A percentile compares a stretch with the other conserved stretches of the same genome.
phyloP scores from a whole-genome alignment of 768 basidiomycete genomes.

The Lanmaoa rubissima region DNA sequence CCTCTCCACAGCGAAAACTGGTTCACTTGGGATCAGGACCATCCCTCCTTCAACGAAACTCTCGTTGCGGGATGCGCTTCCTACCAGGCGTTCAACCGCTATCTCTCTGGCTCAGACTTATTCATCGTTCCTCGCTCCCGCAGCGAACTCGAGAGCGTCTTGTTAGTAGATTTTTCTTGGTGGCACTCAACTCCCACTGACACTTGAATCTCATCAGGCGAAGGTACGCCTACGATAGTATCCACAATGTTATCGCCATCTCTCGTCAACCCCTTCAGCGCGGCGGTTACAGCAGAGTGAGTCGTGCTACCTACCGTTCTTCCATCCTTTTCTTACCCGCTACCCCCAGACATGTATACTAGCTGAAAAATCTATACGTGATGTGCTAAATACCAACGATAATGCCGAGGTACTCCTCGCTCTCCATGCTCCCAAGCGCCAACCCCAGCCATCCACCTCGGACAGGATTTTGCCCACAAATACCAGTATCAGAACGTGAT shows the following conservation, averaged over 20 bases:
- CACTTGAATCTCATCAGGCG: constrained; percentile 41
- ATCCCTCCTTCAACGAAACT: constrained; percentile 67
- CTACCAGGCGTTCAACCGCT: constrained; percentile 76
- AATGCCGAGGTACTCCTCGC: constrained; percentile 64
- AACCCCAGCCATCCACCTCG: constrained; percentile 12
- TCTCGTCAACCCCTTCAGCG: constrained; percentile 62
- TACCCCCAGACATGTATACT: constrained; percentile 58
- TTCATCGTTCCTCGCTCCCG: constrained; percentile 66
- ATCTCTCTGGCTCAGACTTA: constrained; percentile 66
- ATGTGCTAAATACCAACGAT: constrained; percentile 67
- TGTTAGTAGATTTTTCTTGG: constrained; percentile 45
- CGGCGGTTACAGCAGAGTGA: constrained; percentile 52
- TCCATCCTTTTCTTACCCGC: not conserved
- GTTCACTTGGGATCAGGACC: constrained; percentile 67
- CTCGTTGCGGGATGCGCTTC: constrained; percentile 78
- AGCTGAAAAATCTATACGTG: constrained; percentile 66
- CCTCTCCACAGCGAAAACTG: constrained; percentile 55
- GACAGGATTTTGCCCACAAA: constrained; percentile 11
- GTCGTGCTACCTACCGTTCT: constrained; percentile 15
- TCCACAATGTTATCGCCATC: constrained; percentile 76
- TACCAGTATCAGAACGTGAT: constrained; percentile 28
- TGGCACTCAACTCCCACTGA: constrained; percentile 3
- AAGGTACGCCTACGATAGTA: constrained; percentile 74
- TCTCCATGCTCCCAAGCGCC: constrained; percentile 46
- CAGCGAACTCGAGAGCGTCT: constrained; percentile 64